Evolutionary conservation across 108 stramenopile species (phyloP).

Genomic region (Nannochloropsis oceanica): DNA sequence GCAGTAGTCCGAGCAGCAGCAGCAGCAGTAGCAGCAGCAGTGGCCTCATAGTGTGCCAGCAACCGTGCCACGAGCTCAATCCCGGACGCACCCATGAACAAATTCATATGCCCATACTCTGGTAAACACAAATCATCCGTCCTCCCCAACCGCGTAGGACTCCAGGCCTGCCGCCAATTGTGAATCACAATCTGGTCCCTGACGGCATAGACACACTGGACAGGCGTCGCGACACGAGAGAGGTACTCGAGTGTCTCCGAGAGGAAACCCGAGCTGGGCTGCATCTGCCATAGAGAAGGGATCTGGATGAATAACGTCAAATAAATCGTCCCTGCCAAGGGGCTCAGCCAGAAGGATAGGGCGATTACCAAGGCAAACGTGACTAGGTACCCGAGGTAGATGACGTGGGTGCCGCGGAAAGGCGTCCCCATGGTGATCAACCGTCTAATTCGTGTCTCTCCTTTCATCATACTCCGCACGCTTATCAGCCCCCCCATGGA

Average conservation of each 20-base stretch:
- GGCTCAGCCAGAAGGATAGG: background rate
- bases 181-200: background rate
- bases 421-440: background rate
- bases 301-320: background rate
- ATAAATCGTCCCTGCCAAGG: background rate
- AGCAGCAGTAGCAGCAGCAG: background rate
- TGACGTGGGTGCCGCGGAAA: background rate
- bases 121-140: background rate
- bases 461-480: background rate
- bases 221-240: background rate
- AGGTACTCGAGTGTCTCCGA: background rate
- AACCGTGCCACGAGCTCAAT: background rate
- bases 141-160: background rate
- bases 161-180: background rate
- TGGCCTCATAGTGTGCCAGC: background rate
- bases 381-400: background rate
- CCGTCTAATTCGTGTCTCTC: background rate
- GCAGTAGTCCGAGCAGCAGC: too few species aligned
- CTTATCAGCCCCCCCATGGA: background rate
- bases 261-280: background rate
- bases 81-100: background rate
- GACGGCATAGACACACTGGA: background rate
- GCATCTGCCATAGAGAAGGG: background rate
- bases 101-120: background rate
- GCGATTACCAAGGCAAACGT: background rate